Evolutionary conservation across 371 early-diverging fungal species (phyloP).

Genomic region (Circinella umbellata): DNA sequence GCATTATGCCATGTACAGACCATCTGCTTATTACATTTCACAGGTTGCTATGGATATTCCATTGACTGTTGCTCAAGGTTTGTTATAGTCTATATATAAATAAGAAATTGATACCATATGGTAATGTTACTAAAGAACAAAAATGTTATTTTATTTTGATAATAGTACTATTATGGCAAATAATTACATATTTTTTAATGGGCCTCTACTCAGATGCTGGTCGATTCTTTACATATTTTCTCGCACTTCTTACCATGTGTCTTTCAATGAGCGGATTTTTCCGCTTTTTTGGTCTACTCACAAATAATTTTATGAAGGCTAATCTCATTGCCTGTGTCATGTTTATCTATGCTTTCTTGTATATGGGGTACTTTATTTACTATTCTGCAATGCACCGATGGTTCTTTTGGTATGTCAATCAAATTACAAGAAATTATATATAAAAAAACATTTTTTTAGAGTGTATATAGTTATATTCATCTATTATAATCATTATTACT

Average conservation of each 20-base stretch:
- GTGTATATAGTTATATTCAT: too few relatives aligned
- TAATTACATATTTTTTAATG: slow-evolving; percentile 53
- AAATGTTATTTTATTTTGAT: neutral
- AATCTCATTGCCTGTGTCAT: slow-evolving; percentile 50
- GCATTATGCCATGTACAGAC: slow-evolving; percentile 66
- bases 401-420: slow-evolving; percentile 44
- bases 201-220: slow-evolving; percentile 51
- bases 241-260: slow-evolving; percentile 39
- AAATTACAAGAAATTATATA: too few relatives aligned
- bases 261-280: slow-evolving; percentile 52
- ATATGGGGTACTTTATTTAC: slow-evolving; percentile 56
- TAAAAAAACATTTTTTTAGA: too few relatives aligned
- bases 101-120: neutral
- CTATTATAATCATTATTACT: neutral
- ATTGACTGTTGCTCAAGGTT: slow-evolving; percentile 39
- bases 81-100: neutral
- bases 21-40: slow-evolving; percentile 64
- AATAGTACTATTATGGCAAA: slow-evolving; percentile 23
- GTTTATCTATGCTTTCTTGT: slow-evolving; percentile 51
- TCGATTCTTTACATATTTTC: slow-evolving; percentile 51
- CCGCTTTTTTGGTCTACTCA: slow-evolving; percentile 53
- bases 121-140: neutral
- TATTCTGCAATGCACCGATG: slow-evolving; percentile 50
- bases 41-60: slow-evolving; percentile 54
- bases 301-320: slow-evolving; percentile 50